Percentiles rank a stretch among this genome's conserved stretches.
Evolutionary conservation across 2,329 filamentous ascomycete genomes (phyloP).

Genomic region (Colletotrichum australisinense): DNA sequence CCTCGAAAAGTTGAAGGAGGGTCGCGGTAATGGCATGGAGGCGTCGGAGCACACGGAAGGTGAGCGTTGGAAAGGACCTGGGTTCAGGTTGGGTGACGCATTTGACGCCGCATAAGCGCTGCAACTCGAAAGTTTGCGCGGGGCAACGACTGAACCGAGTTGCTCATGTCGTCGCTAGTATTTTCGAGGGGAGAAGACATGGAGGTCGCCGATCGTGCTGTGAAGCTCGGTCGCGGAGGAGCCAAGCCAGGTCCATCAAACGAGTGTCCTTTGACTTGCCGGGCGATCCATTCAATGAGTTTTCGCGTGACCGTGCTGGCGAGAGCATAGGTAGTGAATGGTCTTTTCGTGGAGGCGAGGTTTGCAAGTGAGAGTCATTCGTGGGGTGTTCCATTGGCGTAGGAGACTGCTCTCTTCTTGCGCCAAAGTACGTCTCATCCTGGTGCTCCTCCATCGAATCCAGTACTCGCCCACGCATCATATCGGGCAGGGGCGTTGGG

Average conservation of each 20-base stretch:
- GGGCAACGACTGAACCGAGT: constrained; percentile 72
- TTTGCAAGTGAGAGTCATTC: constrained; percentile 36
- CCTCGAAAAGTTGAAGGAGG: constrained; percentile 93
- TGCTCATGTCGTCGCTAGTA: constrained; percentile 76
- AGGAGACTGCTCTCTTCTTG: constrained; percentile 69
- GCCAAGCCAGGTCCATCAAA: constrained; percentile 64
- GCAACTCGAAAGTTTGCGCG: constrained; percentile 82
- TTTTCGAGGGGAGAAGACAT: constrained; percentile 73
- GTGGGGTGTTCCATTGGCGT: constrained; percentile 57
- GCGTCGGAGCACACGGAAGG: constrained; percentile 87
- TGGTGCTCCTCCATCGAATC: constrained; percentile 40
- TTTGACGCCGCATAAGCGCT: constrained; percentile 55
- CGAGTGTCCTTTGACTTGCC: constrained; percentile 56
- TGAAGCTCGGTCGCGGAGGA: constrained; percentile 61
- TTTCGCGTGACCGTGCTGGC: constrained; percentile 42
- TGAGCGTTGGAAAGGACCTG: constrained; percentile 72
- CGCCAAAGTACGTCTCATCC: constrained; percentile 60
- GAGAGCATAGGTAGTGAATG: constrained; percentile 49
- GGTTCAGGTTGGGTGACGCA: constrained; percentile 68
- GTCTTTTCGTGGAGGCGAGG: constrained; percentile 45
- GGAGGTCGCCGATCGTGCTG: constrained; percentile 68
- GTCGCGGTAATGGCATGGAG: constrained; percentile 75
- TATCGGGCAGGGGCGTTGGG: constrained; percentile 53
- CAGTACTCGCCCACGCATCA: constrained; percentile 53
- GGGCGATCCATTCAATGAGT: constrained; percentile 53